Conservation (phyloP, 2,329 filamentous ascomycete species). For the Fusarium citri region DNA sequence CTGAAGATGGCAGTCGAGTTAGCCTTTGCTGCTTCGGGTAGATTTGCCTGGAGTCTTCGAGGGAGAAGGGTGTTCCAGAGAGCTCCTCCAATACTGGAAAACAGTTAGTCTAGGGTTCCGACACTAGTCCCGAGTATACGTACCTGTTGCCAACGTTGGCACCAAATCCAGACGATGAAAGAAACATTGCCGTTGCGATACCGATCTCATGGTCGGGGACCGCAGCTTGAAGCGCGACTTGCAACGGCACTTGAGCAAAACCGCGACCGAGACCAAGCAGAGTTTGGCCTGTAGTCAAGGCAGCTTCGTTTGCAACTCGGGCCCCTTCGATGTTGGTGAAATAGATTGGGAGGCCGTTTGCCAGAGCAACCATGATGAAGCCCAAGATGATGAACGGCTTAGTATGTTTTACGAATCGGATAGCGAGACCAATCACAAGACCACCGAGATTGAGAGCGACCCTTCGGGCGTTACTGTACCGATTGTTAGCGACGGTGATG, state of each 20-base stretch:
- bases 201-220: constrained; percentile 22
- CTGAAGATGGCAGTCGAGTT: constrained; percentile 39
- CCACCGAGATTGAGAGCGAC: constrained; percentile 31
- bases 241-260: constrained; percentile 17
- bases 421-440: constrained; percentile 1
- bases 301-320: constrained; percentile 26
- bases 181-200: constrained; percentile 29
- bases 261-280: constrained; percentile 32
- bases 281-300: constrained; percentile 23
- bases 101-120: too few relatives aligned
- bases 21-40: neutral
- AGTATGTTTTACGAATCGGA: constrained; percentile 29
- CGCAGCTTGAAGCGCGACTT: constrained; percentile 20
- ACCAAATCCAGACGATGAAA: constrained; percentile 28
- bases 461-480: constrained; percentile 9
- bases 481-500: neutral
- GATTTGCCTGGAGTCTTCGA: neutral
- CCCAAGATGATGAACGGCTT: constrained; percentile 32
- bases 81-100: neutral
- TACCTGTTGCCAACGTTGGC: constrained; percentile 19
- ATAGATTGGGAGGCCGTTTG: constrained; percentile 30
- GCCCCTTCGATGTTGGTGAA: constrained; percentile 27
- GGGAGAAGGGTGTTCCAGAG: neutral
- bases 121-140: too few relatives aligned
- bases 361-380: constrained; percentile 22